These are phyloP conservation scores for Salix exigua DNA, from an alignment of 345 rosid genomes.

Conservation along the genomic window DNA sequence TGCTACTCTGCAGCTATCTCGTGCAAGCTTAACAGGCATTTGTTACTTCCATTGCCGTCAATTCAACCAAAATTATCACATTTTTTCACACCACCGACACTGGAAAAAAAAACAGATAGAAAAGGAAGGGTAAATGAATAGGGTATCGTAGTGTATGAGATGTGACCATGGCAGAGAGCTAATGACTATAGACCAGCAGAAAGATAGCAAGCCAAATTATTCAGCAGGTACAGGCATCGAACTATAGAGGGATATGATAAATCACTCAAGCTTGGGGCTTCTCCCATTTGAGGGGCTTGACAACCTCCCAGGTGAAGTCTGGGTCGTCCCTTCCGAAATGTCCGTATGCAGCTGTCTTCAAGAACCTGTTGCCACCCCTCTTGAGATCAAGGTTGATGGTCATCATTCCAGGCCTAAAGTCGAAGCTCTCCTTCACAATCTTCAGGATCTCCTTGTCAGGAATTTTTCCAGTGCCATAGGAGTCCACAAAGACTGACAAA, in stretches of 20 bases:
- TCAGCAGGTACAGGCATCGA: constrained; percentile 14
- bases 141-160: constrained; percentile 18
- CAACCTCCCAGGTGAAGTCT: constrained; percentile 56
- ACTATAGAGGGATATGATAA: neutral
- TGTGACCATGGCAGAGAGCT: constrained; percentile 11
- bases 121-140: constrained; percentile 19
- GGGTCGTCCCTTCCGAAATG: constrained; percentile 55
- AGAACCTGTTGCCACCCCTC: constrained; percentile 53
- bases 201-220: constrained; percentile 22
- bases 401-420: constrained; percentile 55
- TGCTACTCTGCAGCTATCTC: constrained; percentile 7
- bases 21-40: neutral
- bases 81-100: constrained; percentile 12
- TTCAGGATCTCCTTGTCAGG: constrained; percentile 35
- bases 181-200: constrained; percentile 14
- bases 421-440: constrained; percentile 34
- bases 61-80: constrained; percentile 19
- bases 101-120: neutral
- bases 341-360: constrained; percentile 52
- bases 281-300: constrained; percentile 43
- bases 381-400: constrained; percentile 48
- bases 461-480: constrained; percentile 34
- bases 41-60: constrained; percentile 16
- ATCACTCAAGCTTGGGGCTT: constrained; percentile 29
- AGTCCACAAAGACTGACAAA: constrained; percentile 34